A percentile compares a stretch with the other conserved stretches of the same genome.
Conservation (phyloP, 2,329 filamentous ascomycete species). For the Zalaria sp. region DNA sequence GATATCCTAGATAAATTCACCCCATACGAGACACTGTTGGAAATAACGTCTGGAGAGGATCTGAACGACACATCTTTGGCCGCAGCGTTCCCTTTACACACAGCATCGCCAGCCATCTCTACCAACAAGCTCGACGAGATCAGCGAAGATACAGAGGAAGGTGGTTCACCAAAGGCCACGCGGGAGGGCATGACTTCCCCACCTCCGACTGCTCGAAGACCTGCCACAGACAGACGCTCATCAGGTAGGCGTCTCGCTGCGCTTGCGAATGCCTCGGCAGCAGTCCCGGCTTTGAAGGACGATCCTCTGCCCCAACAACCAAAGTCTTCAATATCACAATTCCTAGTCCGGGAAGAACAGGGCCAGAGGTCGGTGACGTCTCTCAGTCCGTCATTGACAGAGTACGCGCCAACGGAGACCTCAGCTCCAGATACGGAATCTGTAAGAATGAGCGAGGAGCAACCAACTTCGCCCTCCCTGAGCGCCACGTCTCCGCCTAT, state of each 20-base stretch:
- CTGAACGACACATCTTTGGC: constrained; percentile 80
- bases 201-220: not conserved
- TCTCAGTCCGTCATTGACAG: constrained; percentile 8
- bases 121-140: constrained; percentile 81
- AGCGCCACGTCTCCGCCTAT: not conserved
- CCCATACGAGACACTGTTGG: constrained; percentile 74
- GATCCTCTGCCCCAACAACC: constrained; percentile 5
- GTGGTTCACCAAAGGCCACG: not conserved
- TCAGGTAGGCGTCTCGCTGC: not conserved
- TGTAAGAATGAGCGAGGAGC: constrained; percentile 4
- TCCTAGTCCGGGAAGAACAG: constrained; percentile 14
- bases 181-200: not conserved
- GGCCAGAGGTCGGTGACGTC: constrained; percentile 12
- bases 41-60: constrained; percentile 59
- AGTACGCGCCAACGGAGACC: constrained; percentile 5
- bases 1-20: constrained; percentile 54
- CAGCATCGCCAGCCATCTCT: constrained; percentile 73
- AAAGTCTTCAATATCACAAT: constrained; percentile 17
- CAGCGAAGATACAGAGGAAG: constrained; percentile 81
- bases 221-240: constrained; percentile 1
- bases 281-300: constrained; percentile 8
- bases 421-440: constrained; percentile 6
- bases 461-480: too few relatives aligned
- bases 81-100: constrained; percentile 76
- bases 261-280: constrained; percentile 5